Conservation (phyloP, 345 rosid species). For the Salix exigua region DNA sequence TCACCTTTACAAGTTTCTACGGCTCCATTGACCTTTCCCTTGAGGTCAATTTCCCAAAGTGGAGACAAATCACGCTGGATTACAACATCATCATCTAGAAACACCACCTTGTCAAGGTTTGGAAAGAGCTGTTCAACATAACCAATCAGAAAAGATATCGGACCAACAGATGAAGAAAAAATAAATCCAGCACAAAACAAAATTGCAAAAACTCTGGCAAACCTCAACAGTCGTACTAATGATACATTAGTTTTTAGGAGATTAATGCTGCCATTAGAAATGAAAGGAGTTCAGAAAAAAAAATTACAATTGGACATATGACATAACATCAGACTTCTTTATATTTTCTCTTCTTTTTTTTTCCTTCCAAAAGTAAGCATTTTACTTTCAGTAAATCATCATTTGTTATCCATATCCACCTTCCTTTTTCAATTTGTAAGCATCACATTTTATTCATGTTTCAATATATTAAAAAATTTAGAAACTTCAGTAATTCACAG, state of each 20-base stretch:
- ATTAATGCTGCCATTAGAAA: background rate
- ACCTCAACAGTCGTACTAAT: background rate
- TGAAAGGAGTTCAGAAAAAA: background rate
- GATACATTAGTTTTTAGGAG: background rate
- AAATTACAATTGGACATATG: background rate
- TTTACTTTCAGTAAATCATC: background rate
- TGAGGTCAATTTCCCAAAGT: conserved; percentile 86
- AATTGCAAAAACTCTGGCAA: background rate
- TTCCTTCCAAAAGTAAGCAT: background rate
- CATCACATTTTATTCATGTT: background rate
- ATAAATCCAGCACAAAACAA: background rate
- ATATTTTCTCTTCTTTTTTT: background rate
- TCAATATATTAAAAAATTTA: background rate
- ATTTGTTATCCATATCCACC: background rate
- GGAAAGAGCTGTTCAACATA: conserved; percentile 79
- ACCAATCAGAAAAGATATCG: conserved; percentile 10
- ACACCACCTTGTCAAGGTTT: conserved; percentile 87
- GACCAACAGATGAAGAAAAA: background rate
- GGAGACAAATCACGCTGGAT: conserved; percentile 88
- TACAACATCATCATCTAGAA: conserved; percentile 93
- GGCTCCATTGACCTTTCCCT: conserved; percentile 95
- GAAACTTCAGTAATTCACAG: background rate
- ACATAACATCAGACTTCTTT: background rate
- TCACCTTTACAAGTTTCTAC: conserved; percentile 98
- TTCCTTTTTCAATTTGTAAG: background rate